phyloP scores from a whole-genome alignment of 106 monocot genomes.

The Gastrodia elata region DNA sequence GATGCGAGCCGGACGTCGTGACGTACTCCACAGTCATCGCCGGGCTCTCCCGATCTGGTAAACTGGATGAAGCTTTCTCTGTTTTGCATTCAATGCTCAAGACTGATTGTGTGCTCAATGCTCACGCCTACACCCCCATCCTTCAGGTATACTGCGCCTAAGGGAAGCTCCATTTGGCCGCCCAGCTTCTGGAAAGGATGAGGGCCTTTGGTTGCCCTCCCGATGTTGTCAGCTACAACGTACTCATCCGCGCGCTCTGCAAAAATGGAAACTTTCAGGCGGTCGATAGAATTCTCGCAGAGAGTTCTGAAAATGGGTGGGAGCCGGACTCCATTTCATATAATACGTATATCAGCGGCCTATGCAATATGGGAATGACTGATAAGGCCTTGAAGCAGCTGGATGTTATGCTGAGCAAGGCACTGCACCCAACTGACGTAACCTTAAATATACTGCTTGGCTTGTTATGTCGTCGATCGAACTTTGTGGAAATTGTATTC shows the following conservation, averaged over 20 bases:
- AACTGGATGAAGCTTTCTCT: conserved; percentile 31
- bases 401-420: conserved; percentile 29
- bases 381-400: conserved; percentile 34
- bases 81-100: conserved; percentile 24
- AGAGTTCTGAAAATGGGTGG: conserved; percentile 36
- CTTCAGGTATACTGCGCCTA: conserved; percentile 23
- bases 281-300: conserved; percentile 26
- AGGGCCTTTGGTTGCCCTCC: conserved; percentile 27
- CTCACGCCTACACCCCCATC: conserved; percentile 32
- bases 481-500: conserved; percentile 22
- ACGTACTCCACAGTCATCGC: conserved; percentile 37
- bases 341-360: conserved; percentile 46
- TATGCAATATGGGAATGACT: conserved; percentile 27
- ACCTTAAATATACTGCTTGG: conserved; percentile 48
- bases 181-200: conserved; percentile 30
- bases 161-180: conserved; percentile 26
- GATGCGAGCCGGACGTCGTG: conserved; percentile 31
- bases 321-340: conserved; percentile 37
- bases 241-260: conserved; percentile 41
- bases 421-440: conserved; percentile 32
- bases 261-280: conserved; percentile 25
- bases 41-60: conserved; percentile 30
- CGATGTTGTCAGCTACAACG: conserved; percentile 32
- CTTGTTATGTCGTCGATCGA: conserved; percentile 22
- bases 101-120: conserved; percentile 11